Evolutionary conservation across 768 basidiomycete species (phyloP).

Genomic region (Boletus subparvulus): DNA sequence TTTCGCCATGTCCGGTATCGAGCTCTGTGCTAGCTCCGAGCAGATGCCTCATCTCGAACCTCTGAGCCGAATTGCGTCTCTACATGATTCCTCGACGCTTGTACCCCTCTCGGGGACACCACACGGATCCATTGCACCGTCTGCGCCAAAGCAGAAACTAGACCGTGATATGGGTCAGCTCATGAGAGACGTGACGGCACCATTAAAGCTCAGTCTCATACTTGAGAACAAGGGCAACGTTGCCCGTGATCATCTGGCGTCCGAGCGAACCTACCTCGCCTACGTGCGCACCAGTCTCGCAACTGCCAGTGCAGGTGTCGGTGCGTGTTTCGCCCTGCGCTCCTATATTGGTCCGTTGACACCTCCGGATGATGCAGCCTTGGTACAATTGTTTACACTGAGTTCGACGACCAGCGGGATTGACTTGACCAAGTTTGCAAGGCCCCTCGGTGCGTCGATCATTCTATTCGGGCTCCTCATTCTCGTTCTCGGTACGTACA

Average conservation of each 20-base stretch:
- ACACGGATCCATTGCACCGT: background rate
- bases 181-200: conserved; percentile 1
- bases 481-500: conserved; percentile 45
- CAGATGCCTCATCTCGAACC: conserved; percentile 25
- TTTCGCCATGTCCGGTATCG: conserved; percentile 13
- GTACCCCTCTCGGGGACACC: background rate
- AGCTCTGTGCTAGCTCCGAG: conserved; percentile 7
- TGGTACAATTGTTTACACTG: conserved; percentile 55
- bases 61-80: conserved; percentile 12
- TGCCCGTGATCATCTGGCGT: conserved; percentile 63
- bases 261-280: conserved; percentile 62
- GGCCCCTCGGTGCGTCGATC: conserved; percentile 52
- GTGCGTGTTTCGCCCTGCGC: conserved; percentile 34
- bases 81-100: background rate
- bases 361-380: conserved; percentile 29
- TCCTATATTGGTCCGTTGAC: background rate
- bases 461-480: conserved; percentile 47
- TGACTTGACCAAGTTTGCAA: conserved; percentile 36
- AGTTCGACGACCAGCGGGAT: conserved; percentile 9
- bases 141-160: background rate
- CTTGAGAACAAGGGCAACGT: conserved; percentile 62
- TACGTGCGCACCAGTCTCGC: conserved; percentile 65
- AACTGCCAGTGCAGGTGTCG: conserved; percentile 58
- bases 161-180: background rate
- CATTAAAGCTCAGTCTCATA: conserved; percentile 29